Evolutionary conservation across 768 basidiomycete species (phyloP).

Genomic region (Imleria badia): DNA sequence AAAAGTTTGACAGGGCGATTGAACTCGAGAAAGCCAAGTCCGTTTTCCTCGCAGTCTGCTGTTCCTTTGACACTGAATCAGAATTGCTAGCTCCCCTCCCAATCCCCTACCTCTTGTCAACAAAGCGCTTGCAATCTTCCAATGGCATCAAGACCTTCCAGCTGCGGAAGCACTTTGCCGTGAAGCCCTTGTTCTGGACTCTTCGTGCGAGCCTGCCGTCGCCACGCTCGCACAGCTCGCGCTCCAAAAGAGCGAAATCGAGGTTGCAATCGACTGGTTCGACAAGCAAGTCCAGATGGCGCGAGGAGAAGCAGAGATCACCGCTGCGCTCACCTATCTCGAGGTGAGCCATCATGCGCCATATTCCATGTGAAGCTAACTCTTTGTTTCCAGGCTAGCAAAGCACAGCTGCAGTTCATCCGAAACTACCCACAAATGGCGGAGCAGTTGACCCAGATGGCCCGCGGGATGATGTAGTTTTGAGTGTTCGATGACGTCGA

Average conservation of each 20-base stretch:
- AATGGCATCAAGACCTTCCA: slow-evolving; percentile 89
- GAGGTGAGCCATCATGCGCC: slow-evolving; percentile 49
- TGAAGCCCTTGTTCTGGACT: slow-evolving; percentile 85
- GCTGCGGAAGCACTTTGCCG: slow-evolving; percentile 82
- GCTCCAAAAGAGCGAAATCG: slow-evolving; percentile 87
- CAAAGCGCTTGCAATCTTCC: slow-evolving; percentile 95
- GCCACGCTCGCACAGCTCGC: slow-evolving; percentile 93
- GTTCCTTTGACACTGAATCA: not conserved
- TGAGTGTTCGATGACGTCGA: not conserved
- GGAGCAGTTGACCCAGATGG: slow-evolving; percentile 56
- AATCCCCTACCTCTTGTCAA: slow-evolving; percentile 96
- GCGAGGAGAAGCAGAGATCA: slow-evolving; percentile 86
- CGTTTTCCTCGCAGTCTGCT: slow-evolving; percentile 10
- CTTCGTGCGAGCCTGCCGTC: slow-evolving; percentile 95
- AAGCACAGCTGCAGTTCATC: slow-evolving; percentile 80
- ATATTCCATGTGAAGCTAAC: not conserved
- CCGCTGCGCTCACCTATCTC: slow-evolving; percentile 73
- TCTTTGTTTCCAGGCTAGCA: slow-evolving; percentile 61
- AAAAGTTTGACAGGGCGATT: slow-evolving; percentile 90
- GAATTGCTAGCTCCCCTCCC: slow-evolving; percentile 42
- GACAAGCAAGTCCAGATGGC: slow-evolving; percentile 81
- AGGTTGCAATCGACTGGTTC: slow-evolving; percentile 85
- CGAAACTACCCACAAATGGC: slow-evolving; percentile 83
- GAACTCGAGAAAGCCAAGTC: slow-evolving; percentile 82
- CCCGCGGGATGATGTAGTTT: slow-evolving; percentile 37